Base-by-base conservation (phyloP, 2,329 filamentous ascomycete species). In the Pseudophaeomoniella oleicola region DNA sequence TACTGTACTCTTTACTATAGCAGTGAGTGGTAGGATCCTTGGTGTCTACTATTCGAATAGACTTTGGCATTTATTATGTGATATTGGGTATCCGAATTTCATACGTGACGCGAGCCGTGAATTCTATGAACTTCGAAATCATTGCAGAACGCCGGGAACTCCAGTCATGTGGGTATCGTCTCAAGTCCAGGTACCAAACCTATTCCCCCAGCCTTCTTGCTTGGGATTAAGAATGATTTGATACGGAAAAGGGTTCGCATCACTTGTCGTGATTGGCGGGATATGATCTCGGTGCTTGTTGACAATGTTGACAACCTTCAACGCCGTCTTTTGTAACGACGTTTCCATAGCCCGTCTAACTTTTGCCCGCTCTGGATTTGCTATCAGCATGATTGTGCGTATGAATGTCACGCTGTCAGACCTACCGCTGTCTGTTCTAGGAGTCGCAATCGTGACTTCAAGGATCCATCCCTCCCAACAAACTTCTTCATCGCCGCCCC, bases 381-480 rank as follows among this genome's bases (percentile, higher is more conserved):
- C 39, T 33, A 43, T 40, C 16, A 37, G 27, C 27, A 14, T 19
- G 10, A 6, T 32, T 5, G 13, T 32, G 32, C 16, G 14, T 38
- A n/a, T 34, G 35, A 18, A 37, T 32, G 16, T n/a, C n/a, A n/a
- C 27, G 5, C 17, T 13, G 35, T 35, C 38, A 41, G 33, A 55
- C 77, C 49, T 63, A 92, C 85, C 86, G 45, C 76, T 82, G 52
- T 96, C 88, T 9, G 84, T 94, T 51, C 81, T 69, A 18, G 88
- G 87, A 48, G 85, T 86, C 6, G 86, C 84, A 38, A 94, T 76
- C n/a, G 86, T 92, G 35, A 96, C 82, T 58, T 92, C 84, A 46
- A 98, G 63, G 32, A 82, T 85, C 90, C 90, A 98, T 52, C 76
- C 78, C 67, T 96, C 90, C 90, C 90, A 98, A 57, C 86, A 93